Evolutionary conservation across 1,284 basidiomycete species (phyloP).

Genomic region (Phylloporus sp.): DNA sequence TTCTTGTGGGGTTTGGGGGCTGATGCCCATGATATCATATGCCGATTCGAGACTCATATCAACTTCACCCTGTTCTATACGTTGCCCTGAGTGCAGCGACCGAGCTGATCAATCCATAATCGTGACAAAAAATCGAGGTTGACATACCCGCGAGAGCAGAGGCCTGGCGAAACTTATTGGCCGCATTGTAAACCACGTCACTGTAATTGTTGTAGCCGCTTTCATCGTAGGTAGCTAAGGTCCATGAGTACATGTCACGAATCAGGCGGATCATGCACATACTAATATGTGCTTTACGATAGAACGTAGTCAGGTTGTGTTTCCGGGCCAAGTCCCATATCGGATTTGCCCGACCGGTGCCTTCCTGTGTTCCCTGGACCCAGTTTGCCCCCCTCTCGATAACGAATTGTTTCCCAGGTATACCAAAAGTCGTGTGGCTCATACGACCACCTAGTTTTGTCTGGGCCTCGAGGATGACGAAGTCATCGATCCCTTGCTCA

Average conservation of each 20-base stretch:
- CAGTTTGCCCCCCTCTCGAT: constrained; percentile 72
- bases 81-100: constrained; percentile 4
- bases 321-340: too few relatives aligned
- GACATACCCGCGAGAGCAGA: constrained; percentile 9
- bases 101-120: neutral
- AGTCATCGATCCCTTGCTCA: too few relatives aligned
- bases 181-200: constrained; percentile 14
- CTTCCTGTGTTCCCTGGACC: constrained; percentile 66
- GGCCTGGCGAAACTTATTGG: constrained; percentile 9
- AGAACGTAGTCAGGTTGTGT: constrained; percentile 54
- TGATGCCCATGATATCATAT: constrained; percentile 13
- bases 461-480: too few relatives aligned
- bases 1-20: constrained; percentile 14
- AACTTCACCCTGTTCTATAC: constrained; percentile 10
- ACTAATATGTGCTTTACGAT: constrained; percentile 54
- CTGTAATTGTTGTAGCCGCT: constrained; percentile 15
- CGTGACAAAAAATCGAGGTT: neutral
- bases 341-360: constrained; percentile 57
- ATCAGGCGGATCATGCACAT: neutral
- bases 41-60: constrained; percentile 17
- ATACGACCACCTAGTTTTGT: constrained; percentile 64
- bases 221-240: too few relatives aligned
- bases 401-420: constrained; percentile 39
- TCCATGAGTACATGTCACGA: neutral
- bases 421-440: constrained; percentile 50